Percentiles rank a stretch among this genome's conserved stretches.
Evolutionary conservation across 441 rosid species (phyloP).

Genomic region (Populus hybrid): DNA sequence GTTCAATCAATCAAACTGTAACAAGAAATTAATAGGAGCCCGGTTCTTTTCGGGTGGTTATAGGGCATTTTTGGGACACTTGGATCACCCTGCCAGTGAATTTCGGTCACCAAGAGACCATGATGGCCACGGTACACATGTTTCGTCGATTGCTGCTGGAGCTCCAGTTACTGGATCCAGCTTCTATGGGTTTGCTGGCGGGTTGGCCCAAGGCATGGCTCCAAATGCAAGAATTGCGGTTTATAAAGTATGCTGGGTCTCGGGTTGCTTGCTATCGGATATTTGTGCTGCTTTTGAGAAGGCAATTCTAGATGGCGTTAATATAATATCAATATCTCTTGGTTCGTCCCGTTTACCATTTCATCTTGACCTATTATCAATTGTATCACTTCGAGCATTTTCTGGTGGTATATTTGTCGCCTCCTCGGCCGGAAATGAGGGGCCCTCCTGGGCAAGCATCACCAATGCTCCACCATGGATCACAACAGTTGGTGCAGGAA

Average conservation of each 20-base stretch:
- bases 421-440: not conserved
- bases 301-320: not conserved
- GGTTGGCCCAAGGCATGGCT: not conserved
- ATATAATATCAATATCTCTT: not conserved
- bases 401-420: not conserved
- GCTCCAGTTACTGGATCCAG: not conserved
- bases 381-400: not conserved
- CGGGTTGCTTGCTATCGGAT: not conserved
- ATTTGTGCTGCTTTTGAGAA: not conserved
- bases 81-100: not conserved
- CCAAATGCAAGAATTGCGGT: not conserved
- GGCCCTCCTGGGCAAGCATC: not conserved
- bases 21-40: slow-evolving; percentile 30
- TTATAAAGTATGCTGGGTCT: not conserved
- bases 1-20: slow-evolving; percentile 23
- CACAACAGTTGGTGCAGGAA: not conserved
- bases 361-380: not conserved
- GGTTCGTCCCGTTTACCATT: not conserved
- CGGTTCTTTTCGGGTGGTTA: slow-evolving; percentile 25
- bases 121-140: slow-evolving; percentile 21
- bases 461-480: not conserved
- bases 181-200: not conserved
- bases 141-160: slow-evolving; percentile 19
- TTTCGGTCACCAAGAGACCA: slow-evolving; percentile 18
- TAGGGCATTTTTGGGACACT: slow-evolving; percentile 11